Evolutionary conservation across 2,329 filamentous ascomycete genomes (phyloP), one percentile per base, ranked within the genome.

Genomic region (Teratosphaeriaceae sp.): DNA sequence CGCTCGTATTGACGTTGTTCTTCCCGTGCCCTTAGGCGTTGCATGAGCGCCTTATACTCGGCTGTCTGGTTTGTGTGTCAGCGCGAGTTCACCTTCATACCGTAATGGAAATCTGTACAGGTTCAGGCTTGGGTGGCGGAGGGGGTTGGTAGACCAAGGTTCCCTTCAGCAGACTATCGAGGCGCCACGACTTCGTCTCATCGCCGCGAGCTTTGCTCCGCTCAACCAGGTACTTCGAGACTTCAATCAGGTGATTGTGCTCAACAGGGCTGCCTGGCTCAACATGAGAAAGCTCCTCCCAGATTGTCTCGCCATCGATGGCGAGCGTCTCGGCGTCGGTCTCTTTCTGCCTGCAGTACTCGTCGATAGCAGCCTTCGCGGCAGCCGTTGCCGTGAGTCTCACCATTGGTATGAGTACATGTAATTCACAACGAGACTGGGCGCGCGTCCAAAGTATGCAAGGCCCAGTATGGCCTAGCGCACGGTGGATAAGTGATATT

Each of bases 41-140:
- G 80, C 88, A 97, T 97, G 1, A 95, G 72, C 5, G 82, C 84
- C 63, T 87, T 85, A 69, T 90, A 97, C 66, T 94, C 84, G 6
- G 80, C 70, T 1, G 83, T 84, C 80, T 94, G 59, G 5, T 3
- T 4, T 24, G 11, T 12, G 19, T 16, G 15, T 39, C 15, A 39
- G 37, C 9, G 19, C 18, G 20, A 11, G 29, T 21, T 35, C 55
- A 30, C 57, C 47, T n/a, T 19, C 27, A 24, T n/a, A n/a, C n/a
- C n/a, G 19, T 20, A 19, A 9, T 26, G 34, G 20, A n/a, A 35
- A 11, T 23, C 69, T 78, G 49, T 69, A 90, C 86, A 11, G 83
- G 84, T 59, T 88, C 82, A 2, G 80, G 76, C 60, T 88, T 94
- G 3, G 84, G 80, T 4, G 82, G 77, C 12, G 85, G 84, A n/a